Base-by-base conservation (phyloP, 2,329 filamentous ascomycete species). In the Botrytis fabae region DNA sequence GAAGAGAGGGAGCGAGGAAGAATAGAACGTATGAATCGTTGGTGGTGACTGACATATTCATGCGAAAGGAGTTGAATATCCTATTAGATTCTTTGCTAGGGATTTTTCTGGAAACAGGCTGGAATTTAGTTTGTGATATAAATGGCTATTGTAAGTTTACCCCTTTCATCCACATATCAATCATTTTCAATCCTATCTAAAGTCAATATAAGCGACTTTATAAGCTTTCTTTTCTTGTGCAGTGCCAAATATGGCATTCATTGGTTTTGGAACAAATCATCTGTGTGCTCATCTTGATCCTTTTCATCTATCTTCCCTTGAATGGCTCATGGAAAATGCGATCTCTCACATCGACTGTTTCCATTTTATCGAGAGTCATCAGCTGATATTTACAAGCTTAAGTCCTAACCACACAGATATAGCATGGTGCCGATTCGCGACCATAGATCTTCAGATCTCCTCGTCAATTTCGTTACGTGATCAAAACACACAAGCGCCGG, bases 61-160 rank as follows among this genome's bases (percentile, higher is more conserved):
- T 85, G 80, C 40, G 20, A 82, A 87, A 77, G 88, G 87, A 0
- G 85, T 85, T 1, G 89, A 91, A 79, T 90, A 89, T 77, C 89
- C 89, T 0, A 83, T 81, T 51, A 83, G 89, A 22, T 91, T 91
- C 79, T 91, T 91, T 79, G 88, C 87, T 0, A 84, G 87, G 73
- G 86, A 89, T 75, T 89, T 84, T 80, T 85, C 86, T 1, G 86
- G 87, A 2, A 88, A 88, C 76, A 79, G 84, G 70, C 78, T 88
- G 48, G 86, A 88, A 78, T 88, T 88, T 75, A 86, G 83, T 70
- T 70, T 86, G 73, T 87, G 73, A 75, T 48, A 9, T 20, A 18
- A 10, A 4, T 68, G 18, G 10, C 7, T 40, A 51, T 16, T 28
- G 65, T 68, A 14, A 57, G 65, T 57, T 2, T 22, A 14, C 12